Base-by-base conservation (phyloP, 1,284 basidiomycete species). In the Phlebopus sp. region DNA sequence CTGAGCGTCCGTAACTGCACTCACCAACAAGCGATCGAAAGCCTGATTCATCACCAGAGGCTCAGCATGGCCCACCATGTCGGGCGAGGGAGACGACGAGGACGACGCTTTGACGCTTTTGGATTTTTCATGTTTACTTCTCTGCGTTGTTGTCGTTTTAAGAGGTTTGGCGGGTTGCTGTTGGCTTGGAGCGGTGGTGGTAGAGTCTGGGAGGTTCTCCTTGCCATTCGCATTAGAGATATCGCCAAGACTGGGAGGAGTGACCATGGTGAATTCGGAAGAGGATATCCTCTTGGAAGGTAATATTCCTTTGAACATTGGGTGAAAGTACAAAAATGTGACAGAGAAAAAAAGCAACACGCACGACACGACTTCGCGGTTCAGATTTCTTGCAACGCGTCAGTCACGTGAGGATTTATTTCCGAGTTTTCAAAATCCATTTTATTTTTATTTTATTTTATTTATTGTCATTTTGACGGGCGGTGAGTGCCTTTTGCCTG, bases 281-380 rank as follows among this genome's bases (percentile, higher is more conserved):
- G 81, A 79, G 25, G 79, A 70, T 44, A 81, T 60, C 57, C 85
- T 74, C 64, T 82, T 80, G 4, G 78, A 76, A 9, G 84, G 82
- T 35, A 88, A 70, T 51, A 88, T 86, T 55, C 76, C 77, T 68
- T 86, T 88, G 71, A 88, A 88, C 86, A 88, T 88, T 17, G 25
- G 15, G 19, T 41, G n/a, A n/a, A n/a, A n/a, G n/a, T n/a, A n/a
- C n/a, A n/a, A n/a, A n/a, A n/a, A n/a, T n/a, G n/a, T n/a, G n/a
- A n/a, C n/a, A n/a, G n/a, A n/a, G n/a, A n/a, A n/a, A n/a, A n/a
- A n/a, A n/a, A n/a, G n/a, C n/a, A n/a, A n/a, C n/a, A n/a, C n/a
- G n/a, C n/a, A n/a, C n/a, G n/a, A n/a, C n/a, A n/a, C n/a, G n/a
- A n/a, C n/a, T n/a, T 35, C 59, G 42, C 66, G 63, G 63, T 69